Evolutionary conservation across 2,329 filamentous ascomycete genomes (phyloP), one percentile per base, ranked within the genome.

Genomic region (Talaromyces sp.): DNA sequence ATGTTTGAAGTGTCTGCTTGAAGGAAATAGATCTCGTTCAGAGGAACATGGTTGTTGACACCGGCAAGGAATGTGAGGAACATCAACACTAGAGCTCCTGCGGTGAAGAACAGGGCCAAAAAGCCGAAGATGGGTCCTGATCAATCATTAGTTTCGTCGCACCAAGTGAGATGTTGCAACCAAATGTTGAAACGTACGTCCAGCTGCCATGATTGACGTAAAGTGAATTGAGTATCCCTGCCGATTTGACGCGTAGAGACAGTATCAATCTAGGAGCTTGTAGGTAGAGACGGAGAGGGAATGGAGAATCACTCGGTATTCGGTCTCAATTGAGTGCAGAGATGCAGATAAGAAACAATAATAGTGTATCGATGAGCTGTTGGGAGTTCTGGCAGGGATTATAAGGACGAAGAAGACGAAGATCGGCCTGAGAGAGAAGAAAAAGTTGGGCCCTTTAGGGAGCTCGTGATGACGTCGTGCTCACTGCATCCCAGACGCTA

Each of bases 21-120:
- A 37, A 98, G 87, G 83, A 97, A 97, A 80, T 92, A 97, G 69
- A 93, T 92, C 66, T 88, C 81, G 77, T 90, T 86, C 63, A 96
- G 82, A 1, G 89, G 88, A 15, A 73, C 80, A 50, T 73, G 75
- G 71, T 87, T 81, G 64, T 81, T 78, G 37, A 81, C 82, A 66
- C 89, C 89, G 49, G 84, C 87, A 52, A 91, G 81, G 59, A 91
- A 81, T 68, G 88, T 85, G 70, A 91, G 83, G 77, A 90, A 86
- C 70, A 89, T 84, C 68, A 91, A 77, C 33, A 90, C 77, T 61
- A 89, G 80, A 62, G 86, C 84, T 52, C 82, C 86, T 54, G 85
- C 87, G 67, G 88, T 82, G 67, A 90, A 80, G 70, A 90, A 77
- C 66, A 90, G 80, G 74, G 87, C 87, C 57, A 82, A 68, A 56